These are phyloP conservation scores for Cucurbita moschata DNA, from an alignment of 306 rosid genomes.

Conservation along the genomic window DNA sequence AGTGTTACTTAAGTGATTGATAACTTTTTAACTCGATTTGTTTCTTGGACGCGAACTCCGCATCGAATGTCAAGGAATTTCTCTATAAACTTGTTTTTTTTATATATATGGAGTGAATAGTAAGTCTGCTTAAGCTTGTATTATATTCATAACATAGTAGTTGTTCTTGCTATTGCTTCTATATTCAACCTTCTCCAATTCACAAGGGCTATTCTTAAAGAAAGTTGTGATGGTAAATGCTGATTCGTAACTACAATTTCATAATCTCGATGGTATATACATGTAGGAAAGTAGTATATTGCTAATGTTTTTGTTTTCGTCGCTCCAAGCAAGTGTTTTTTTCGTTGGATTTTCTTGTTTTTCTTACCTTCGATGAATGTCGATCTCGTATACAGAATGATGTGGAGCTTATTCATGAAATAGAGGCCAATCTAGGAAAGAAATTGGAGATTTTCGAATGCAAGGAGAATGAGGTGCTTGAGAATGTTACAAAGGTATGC, in stretches of 20 bases:
- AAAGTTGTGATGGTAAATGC: background rate
- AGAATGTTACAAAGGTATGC: slow-evolving; percentile 42
- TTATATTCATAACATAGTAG: background rate
- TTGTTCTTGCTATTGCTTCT: background rate
- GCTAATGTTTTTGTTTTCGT: background rate
- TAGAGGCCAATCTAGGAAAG: slow-evolving; percentile 51
- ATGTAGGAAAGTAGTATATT: background rate
- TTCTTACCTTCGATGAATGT: background rate
- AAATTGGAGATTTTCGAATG: slow-evolving; percentile 48
- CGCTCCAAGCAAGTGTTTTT: background rate
- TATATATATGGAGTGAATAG: background rate
- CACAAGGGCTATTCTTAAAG: background rate
- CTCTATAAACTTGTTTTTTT: background rate
- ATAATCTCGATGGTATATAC: background rate
- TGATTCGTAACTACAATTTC: background rate
- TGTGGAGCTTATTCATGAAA: slow-evolving; percentile 49
- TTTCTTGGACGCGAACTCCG: background rate
- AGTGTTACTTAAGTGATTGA: background rate
- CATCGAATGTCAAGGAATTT: background rate
- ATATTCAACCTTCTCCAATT: background rate
- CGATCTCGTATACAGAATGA: slow-evolving; percentile 41
- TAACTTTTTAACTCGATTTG: background rate
- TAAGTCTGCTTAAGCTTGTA: background rate
- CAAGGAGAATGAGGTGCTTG: slow-evolving; percentile 64
- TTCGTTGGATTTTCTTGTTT: background rate